Evolutionary conservation across 78 protist genomes (phyloP).

Genomic region (Creolimax fragrantissima): DNA sequence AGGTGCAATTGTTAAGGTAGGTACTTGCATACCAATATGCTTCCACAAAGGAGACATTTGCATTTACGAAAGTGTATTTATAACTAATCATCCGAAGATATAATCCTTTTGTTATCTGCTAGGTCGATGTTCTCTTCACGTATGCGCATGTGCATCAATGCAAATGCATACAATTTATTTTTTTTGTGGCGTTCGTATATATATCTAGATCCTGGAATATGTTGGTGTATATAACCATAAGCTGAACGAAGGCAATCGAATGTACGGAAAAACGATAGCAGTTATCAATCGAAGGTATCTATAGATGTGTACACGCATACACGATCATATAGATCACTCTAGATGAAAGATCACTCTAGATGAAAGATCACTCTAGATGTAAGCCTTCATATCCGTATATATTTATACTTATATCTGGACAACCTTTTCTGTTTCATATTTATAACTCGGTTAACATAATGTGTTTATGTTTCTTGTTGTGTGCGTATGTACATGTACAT

Average conservation of each 20-base stretch:
- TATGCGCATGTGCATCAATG: not conserved
- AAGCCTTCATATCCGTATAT: too few species aligned
- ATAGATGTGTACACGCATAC: not conserved
- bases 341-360: too few species aligned
- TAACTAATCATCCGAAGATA: not conserved
- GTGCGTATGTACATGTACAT: not conserved
- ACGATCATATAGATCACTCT: not conserved
- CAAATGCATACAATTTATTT: not conserved
- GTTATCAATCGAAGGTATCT: slow-evolving; percentile 24
- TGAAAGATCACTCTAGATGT: too few species aligned
- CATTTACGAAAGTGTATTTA: not conserved
- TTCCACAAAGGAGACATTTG: not conserved
- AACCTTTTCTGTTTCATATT: too few species aligned
- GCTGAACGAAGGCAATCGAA: slow-evolving; percentile 11
- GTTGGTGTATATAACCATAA: slow-evolving; percentile 5
- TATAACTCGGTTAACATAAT: too few species aligned
- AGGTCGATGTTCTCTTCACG: not conserved
- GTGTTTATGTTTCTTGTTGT: too few species aligned
- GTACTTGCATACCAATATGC: not conserved
- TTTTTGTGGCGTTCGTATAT: not conserved
- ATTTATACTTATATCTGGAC: too few species aligned
- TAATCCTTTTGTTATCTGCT: not conserved
- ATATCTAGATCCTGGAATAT: not conserved
- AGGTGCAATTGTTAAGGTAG: not conserved
- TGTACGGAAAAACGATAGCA: slow-evolving; percentile 25